phyloP scores from a whole-genome alignment of 2,329 filamentous ascomycete species.

The Daldinia eschscholtzii region DNA sequence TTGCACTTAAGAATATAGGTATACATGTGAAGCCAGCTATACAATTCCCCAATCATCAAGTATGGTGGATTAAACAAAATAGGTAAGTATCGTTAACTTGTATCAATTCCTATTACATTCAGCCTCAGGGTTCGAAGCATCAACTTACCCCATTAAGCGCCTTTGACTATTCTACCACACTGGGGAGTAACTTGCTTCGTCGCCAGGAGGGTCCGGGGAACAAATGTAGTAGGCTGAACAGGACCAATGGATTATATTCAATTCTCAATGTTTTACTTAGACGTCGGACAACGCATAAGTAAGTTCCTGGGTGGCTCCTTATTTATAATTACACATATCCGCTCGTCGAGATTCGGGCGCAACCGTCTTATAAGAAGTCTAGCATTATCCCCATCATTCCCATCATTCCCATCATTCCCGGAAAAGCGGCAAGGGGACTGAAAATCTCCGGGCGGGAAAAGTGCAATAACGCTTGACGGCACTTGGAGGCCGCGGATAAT shows the following conservation, averaged over 20 bases:
- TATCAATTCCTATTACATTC: not conserved
- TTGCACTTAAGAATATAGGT: too few species aligned
- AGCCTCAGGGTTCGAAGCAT: not conserved
- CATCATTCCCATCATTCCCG: constrained; percentile 10
- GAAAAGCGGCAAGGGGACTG: constrained; percentile 18
- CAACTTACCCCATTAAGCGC: not conserved
- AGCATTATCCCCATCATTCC: not conserved
- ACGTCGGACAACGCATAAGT: not conserved
- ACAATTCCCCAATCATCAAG: not conserved
- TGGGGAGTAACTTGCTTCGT: not conserved
- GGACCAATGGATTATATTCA: not conserved
- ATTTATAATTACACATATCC: not conserved
- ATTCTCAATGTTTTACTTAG: not conserved
- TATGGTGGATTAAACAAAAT: not conserved
- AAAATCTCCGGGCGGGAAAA: not conserved
- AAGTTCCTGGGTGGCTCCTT: not conserved
- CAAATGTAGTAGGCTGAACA: not conserved
- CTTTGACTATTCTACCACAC: not conserved
- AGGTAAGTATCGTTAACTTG: not conserved
- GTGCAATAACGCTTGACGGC: constrained; percentile 13
- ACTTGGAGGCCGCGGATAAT: constrained; percentile 10
- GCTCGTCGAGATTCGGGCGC: not conserved
- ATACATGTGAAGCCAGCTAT: not conserved
- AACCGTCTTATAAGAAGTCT: constrained; percentile 4
- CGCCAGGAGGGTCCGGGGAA: too few species aligned